A percentile compares a stretch with the other conserved stretches of the same genome.
Conservation (phyloP, 176 grass and related monocot genomes). For the Musa beccarii region DNA sequence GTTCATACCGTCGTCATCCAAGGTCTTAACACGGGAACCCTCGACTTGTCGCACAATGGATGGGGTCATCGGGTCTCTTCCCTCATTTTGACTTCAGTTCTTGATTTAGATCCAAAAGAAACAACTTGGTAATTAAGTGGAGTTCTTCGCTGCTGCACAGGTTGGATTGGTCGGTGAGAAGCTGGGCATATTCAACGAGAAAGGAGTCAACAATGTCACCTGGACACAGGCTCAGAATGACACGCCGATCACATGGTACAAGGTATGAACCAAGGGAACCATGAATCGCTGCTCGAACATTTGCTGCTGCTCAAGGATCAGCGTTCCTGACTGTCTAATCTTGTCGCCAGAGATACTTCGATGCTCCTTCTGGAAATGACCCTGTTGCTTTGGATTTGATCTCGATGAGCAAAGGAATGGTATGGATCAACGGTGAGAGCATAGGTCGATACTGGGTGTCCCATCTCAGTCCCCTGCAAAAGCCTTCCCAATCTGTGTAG, state of each 20-base stretch:
- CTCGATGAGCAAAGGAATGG: conserved; percentile 62
- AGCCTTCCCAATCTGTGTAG: conserved; percentile 65
- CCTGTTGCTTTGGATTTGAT: conserved; percentile 56
- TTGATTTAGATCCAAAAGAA: no score
- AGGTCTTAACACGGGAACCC: conserved; percentile 71
- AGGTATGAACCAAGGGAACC: conserved; percentile 8
- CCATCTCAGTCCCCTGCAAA: conserved; percentile 48
- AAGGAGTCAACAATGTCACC: conserved; percentile 29
- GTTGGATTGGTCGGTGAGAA: conserved; percentile 49
- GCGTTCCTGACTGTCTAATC: no score
- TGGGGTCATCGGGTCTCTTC: conserved; percentile 58
- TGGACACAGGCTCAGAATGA: conserved; percentile 34
- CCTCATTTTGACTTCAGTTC: not conserved
- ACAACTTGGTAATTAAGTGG: no score
- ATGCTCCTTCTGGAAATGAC: conserved; percentile 42
- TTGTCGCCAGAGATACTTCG: conserved; percentile 33
- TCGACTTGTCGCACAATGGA: conserved; percentile 57
- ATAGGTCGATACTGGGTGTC: conserved; percentile 77
- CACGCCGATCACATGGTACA: conserved; percentile 62
- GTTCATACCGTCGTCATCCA: conserved; percentile 34
- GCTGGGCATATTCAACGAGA: conserved; percentile 28
- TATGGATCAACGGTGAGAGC: conserved; percentile 56
- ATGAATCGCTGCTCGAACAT: no score
- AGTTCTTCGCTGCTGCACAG: not conserved
- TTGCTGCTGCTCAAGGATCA: no score